A percentile compares a stretch with the other conserved stretches of the same genome.
These are phyloP conservation scores for Fraxinus ornus DNA, from an alignment of 305 asterid genomes.

Conservation along the genomic window DNA sequence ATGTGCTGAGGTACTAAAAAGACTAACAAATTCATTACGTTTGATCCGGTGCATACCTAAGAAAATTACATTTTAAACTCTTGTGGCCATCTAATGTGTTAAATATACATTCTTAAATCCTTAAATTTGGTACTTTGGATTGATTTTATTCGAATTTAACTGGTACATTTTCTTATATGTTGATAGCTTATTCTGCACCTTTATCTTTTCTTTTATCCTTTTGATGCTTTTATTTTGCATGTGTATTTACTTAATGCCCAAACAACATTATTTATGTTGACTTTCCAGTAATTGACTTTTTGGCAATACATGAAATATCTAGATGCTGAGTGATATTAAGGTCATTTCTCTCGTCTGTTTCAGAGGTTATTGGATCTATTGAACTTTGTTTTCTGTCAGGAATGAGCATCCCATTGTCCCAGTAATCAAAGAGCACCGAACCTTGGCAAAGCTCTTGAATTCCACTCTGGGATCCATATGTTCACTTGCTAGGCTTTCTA, in stretches of 20 bases:
- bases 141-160: slow-evolving; percentile 1
- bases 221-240: neutral
- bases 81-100: neutral
- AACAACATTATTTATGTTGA: neutral
- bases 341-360: slow-evolving; percentile 26
- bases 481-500: slow-evolving; percentile 84
- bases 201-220: neutral
- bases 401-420: slow-evolving; percentile 89
- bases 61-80: neutral
- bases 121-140: neutral
- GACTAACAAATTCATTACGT: neutral
- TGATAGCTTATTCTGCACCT: neutral
- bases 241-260: neutral
- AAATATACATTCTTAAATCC: neutral
- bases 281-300: neutral
- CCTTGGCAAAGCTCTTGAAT: slow-evolving; percentile 84
- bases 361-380: slow-evolving; percentile 23
- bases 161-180: neutral
- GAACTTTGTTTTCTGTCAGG: slow-evolving; percentile 47
- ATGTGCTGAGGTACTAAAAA: slow-evolving; percentile 70
- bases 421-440: slow-evolving; percentile 86
- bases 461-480: slow-evolving; percentile 89
- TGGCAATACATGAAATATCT: neutral
- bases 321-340: neutral
- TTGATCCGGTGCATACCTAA: slow-evolving; percentile 6